Evolutionary conservation across 106 monocot species (phyloP).

Genomic region (Acorus gramineus): DNA sequence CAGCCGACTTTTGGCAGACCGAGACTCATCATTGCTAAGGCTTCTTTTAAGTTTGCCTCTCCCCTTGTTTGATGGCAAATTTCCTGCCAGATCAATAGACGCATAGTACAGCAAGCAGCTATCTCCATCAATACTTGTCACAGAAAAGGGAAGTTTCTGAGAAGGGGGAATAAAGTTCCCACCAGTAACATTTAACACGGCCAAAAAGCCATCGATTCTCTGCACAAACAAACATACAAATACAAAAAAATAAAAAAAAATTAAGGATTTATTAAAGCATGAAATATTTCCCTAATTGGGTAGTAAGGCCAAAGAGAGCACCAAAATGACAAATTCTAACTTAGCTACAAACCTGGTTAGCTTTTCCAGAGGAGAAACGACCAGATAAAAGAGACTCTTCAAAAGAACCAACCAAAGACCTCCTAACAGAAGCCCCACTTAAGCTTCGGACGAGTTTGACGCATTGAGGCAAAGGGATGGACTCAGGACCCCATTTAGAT

Average conservation of each 20-base stretch:
- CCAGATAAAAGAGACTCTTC: conserved; percentile 97
- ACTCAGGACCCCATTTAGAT: conserved; percentile 17
- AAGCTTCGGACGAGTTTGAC: conserved; percentile 26
- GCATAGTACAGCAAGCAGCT: conserved; percentile 80
- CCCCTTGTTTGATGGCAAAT: conserved; percentile 28
- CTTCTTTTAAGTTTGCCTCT: conserved; percentile 60
- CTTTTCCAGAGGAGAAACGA: conserved; percentile 55
- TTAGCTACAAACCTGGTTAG: conserved; percentile 37
- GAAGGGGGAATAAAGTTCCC: conserved; percentile 67
- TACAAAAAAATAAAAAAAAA: conserved; percentile 5
- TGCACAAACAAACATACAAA: conserved; percentile 20
- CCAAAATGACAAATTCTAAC: not conserved
- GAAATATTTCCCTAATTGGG: no score
- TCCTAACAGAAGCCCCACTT: conserved; percentile 40
- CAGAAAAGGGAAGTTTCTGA: conserved; percentile 86
- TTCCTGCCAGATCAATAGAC: conserved; percentile 75
- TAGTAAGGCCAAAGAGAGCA: no score
- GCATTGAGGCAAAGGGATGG: conserved; percentile 24
- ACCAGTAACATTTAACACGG: conserved; percentile 77
- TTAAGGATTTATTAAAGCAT: not conserved
- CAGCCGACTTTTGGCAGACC: conserved; percentile 53
- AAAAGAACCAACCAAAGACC: conserved; percentile 96
- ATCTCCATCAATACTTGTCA: conserved; percentile 76
- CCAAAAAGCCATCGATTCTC: conserved; percentile 89
- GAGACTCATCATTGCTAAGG: conserved; percentile 58